These are phyloP conservation scores for Alternaria ventricosa DNA, from an alignment of 2,329 filamentous ascomycete species.

Conservation along the genomic window DNA sequence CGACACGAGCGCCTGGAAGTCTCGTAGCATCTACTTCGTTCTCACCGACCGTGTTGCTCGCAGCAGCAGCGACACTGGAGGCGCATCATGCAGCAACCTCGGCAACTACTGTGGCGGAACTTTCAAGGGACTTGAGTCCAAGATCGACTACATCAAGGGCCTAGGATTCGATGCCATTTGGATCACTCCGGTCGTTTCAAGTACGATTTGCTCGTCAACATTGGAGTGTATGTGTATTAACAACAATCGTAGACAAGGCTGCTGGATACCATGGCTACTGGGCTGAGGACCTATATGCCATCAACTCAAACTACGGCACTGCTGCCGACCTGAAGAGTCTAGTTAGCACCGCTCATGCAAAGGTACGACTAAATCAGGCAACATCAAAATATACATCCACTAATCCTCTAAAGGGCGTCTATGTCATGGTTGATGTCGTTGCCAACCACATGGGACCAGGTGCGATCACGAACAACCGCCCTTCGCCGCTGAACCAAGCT, in stretches of 20 bases:
- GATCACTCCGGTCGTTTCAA: slow-evolving; percentile 51
- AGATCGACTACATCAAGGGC: slow-evolving; percentile 59
- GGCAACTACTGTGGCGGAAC: slow-evolving; percentile 59
- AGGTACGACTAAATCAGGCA: slow-evolving; percentile 44
- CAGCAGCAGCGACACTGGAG: slow-evolving; percentile 41
- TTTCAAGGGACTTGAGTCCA: slow-evolving; percentile 56
- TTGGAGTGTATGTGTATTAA: background rate
- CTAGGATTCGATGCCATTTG: slow-evolving; percentile 59
- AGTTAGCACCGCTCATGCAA: slow-evolving; percentile 53
- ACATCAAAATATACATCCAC: background rate
- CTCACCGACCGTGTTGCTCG: slow-evolving; percentile 47
- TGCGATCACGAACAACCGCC: slow-evolving; percentile 35
- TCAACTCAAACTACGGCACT: slow-evolving; percentile 60
- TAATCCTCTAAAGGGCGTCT: slow-evolving; percentile 42
- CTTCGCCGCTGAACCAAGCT: slow-evolving; percentile 34
- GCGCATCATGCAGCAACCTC: slow-evolving; percentile 37
- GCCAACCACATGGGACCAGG: slow-evolving; percentile 54
- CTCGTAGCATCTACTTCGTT: slow-evolving; percentile 47
- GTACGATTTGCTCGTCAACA: slow-evolving; percentile 21
- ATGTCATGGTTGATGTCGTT: slow-evolving; percentile 61
- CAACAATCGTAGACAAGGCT: slow-evolving; percentile 39
- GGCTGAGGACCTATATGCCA: slow-evolving; percentile 54
- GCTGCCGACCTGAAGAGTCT: slow-evolving; percentile 56
- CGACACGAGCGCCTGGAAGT: slow-evolving; percentile 45
- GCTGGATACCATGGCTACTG: slow-evolving; percentile 61